These are phyloP conservation scores for Didymosphaeria variabile DNA, from an alignment of 2,329 filamentous ascomycete species.

Conservation along the genomic window DNA sequence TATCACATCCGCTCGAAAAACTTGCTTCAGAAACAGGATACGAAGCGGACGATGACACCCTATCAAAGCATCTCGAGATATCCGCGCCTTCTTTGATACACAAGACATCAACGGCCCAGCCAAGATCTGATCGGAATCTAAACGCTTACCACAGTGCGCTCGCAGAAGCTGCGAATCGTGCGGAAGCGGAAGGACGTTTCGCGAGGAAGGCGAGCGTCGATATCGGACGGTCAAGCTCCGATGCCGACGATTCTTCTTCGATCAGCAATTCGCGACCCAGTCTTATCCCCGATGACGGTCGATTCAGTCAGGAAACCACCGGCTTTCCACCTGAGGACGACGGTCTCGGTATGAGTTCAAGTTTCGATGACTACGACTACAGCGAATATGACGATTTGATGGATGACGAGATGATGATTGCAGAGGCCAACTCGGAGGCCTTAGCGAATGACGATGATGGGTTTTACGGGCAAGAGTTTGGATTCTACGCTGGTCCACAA, in stretches of 20 bases:
- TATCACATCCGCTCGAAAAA: constrained; percentile 27
- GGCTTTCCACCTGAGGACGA: constrained; percentile 47
- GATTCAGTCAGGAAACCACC: constrained; percentile 57
- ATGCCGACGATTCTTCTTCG: constrained; percentile 46
- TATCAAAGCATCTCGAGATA: constrained; percentile 36
- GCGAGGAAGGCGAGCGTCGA: constrained; percentile 65
- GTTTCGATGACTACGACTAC: constrained; percentile 62
- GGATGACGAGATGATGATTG: constrained; percentile 86
- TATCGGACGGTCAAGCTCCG: constrained; percentile 33
- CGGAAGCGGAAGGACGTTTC: constrained; percentile 79
- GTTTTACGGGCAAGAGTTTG: constrained; percentile 96
- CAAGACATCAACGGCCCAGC: constrained; percentile 51
- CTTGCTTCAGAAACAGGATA: constrained; percentile 38
- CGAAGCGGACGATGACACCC: constrained; percentile 44
- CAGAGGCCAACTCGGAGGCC: constrained; percentile 92
- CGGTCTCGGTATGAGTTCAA: constrained; percentile 46
- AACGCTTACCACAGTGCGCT: constrained; percentile 85
- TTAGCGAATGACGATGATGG: constrained; percentile 91
- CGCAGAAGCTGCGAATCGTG: constrained; percentile 80
- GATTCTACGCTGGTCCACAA: constrained; percentile 79
- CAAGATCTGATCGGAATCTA: constrained; percentile 58
- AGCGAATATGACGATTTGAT: constrained; percentile 60
- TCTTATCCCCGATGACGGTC: constrained; percentile 60
- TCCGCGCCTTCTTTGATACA: constrained; percentile 62
- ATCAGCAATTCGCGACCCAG: constrained; percentile 51